Evolutionary conservation across 805 yeast species (phyloP).

Genomic region (Wickerhamiella cacticola): DNA sequence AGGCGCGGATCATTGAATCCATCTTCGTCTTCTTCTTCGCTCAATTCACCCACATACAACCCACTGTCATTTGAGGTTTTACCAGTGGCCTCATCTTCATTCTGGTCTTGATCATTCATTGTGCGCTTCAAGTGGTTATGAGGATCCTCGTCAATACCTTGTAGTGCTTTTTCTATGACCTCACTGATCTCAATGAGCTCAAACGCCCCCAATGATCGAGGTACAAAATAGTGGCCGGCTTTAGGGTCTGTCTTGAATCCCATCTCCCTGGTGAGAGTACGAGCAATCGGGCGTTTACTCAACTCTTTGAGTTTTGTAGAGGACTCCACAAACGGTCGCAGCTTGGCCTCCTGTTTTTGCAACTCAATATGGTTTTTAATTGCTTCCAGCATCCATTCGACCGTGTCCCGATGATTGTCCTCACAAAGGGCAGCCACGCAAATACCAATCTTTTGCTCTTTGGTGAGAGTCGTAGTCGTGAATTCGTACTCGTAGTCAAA

Average conservation of each 20-base stretch:
- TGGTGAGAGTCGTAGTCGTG: constrained; percentile 20
- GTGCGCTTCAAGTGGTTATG: constrained; percentile 29
- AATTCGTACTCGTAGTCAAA: constrained; percentile 24
- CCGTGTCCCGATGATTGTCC: constrained; percentile 33
- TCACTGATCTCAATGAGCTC: constrained; percentile 30
- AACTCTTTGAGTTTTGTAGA: constrained; percentile 24
- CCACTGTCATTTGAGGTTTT: constrained; percentile 22
- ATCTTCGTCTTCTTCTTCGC: constrained; percentile 9
- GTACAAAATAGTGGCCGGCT: constrained; percentile 35
- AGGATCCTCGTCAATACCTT: constrained; percentile 29
- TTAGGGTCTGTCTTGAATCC: constrained; percentile 33
- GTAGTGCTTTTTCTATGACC: constrained; percentile 35
- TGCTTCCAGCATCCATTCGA: constrained; percentile 37
- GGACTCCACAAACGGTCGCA: constrained; percentile 21
- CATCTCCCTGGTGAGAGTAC: constrained; percentile 37
- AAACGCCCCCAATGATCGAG: constrained; percentile 26
- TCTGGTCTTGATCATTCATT: constrained; percentile 29
- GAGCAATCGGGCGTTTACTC: constrained; percentile 37
- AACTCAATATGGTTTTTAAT: constrained; percentile 28
- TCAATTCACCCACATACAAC: constrained; percentile 18
- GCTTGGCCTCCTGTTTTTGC: constrained; percentile 10
- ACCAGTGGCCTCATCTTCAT: constrained; percentile 7
- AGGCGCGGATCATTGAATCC: constrained; percentile 21
- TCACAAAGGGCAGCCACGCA: constrained; percentile 39
- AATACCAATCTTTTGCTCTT: constrained; percentile 41